Base-by-base conservation (phyloP, 176 grass and related monocot genomes). In the Aechmea fasciata region DNA sequence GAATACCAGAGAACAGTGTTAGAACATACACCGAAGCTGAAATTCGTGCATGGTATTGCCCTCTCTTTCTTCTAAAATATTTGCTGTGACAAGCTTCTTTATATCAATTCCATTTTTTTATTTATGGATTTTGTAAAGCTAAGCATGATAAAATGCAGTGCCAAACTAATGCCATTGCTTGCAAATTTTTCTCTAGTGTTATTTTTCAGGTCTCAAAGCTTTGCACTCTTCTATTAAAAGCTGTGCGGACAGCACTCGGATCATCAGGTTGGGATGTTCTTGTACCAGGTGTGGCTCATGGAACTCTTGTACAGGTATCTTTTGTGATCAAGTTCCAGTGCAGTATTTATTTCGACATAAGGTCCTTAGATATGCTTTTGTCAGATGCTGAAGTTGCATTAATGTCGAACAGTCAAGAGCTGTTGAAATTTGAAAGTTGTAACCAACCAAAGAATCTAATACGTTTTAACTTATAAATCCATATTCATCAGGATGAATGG, bases 181-280 rank as follows among this genome's bases (percentile, higher is more conserved):
- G 17, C 57, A 28, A 78, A 57, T 48, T 74, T 14, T 69, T 68
- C 77, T 73, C 57, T 71, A 96, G 92, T 78, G 81, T 96, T 73
- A 83, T 96, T 76, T 96, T 96, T 77, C 92, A 96, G 81, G 81
- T 96, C 69, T 96, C 92, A 67, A 96, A 96, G 76, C 86, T 96
- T 66, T 84, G 83, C 73, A 96, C 81, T 24, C 59, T 92, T 72
- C 85, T 96, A 71, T 68, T 89, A 66, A 91, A 85, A 92, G 72
- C 86, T 48, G 62, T 86, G 74, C 84, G 88, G 76, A 77, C 13
- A 64, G 67, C 83, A 70, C 73, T 96, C 69, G 83, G 85, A 78
- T 92, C 79, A 0, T 89, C 86, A 0, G 86, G 87, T 14, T 96
- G 88, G 88, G 92, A 92, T 84, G 83, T 96, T 82, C 92, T 96